Conservation (phyloP, 306 rosid species). For the Pyrus betulifolia region DNA sequence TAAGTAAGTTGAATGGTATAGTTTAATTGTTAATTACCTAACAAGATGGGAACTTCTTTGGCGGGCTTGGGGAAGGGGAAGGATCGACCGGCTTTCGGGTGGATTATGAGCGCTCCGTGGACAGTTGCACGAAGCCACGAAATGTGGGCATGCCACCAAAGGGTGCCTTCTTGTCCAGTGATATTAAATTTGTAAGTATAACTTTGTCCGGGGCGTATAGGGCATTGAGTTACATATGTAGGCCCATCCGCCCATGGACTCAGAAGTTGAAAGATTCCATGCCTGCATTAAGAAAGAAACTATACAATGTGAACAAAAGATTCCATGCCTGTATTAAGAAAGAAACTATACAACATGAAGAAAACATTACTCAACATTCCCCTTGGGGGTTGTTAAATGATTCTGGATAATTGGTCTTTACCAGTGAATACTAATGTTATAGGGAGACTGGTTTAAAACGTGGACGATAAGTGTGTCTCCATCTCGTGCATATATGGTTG, state of each 20-base stretch:
- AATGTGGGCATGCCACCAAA: slow-evolving; percentile 76
- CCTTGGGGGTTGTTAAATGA: too few relatives aligned
- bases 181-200: slow-evolving; percentile 46
- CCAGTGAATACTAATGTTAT: slow-evolving; percentile 47
- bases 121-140: slow-evolving; percentile 60
- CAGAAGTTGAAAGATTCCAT: slow-evolving; percentile 49
- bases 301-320: background rate
- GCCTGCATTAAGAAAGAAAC: slow-evolving; percentile 34
- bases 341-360: too few relatives aligned
- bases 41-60: slow-evolving; percentile 41
- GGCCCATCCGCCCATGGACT: slow-evolving; percentile 79
- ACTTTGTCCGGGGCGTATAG: slow-evolving; percentile 30
- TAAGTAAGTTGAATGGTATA: background rate
- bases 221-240: slow-evolving; percentile 55
- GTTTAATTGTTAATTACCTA: slow-evolving; percentile 27
- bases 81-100: slow-evolving; percentile 16
- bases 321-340: too few relatives aligned
- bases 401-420: background rate
- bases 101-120: slow-evolving; percentile 53
- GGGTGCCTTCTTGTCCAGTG: slow-evolving; percentile 63
- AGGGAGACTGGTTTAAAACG: too few relatives aligned
- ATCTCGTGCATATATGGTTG: too few relatives aligned
- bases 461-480: too few relatives aligned
- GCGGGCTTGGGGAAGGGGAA: slow-evolving; percentile 36
- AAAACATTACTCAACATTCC: background rate